Base-by-base conservation (phyloP, 208 protist species). In the Phytomonas sp. region DNA sequence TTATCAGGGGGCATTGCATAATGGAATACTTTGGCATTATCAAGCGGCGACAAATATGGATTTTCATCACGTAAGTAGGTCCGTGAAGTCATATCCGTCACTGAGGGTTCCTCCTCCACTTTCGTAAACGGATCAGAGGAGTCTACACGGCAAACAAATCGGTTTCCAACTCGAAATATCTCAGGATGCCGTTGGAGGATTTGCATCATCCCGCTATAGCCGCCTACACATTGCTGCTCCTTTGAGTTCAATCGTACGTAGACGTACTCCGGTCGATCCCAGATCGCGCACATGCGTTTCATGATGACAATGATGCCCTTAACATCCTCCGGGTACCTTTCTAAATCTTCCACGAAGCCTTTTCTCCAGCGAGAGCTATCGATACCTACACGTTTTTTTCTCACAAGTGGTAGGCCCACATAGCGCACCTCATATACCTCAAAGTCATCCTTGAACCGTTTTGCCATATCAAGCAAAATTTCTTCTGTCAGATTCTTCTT, bases 221-320 rank as follows among this genome's bases (percentile, higher is more conserved):
- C 90, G 30, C 82, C 82, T 10, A 95, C 69, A 0, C 60, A 2
- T 5, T 66, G 31, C 68, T 89, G 81, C 71, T 84, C 84, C 19
- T 60, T 62, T 11, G 67, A 32, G 2, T 80, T 73, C 16, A 95
- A 81, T 2, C 85, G 83, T 56, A 91, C 87, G 72, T 89, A 93
- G 12, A 95, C 70, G 68, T 88, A 95, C 73, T 95, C 83, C 16
- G 85, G 81, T 2, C 90, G 74, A 76, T 95, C 90, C 88, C 90
- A 95, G 10, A 70, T 74, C 7, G 79, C 65, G 66, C 83, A 92
- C 31, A 89, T 59, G 66, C 60, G 63, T 34, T 82, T 81, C 73
- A 86, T 86, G 29, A 95, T 67, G 23, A 69, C 61, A 16, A 91
- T 61, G 11, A 95, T 75, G 26, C 73, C 79, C 0, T 68, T 76